Percentiles rank a stretch among this genome's conserved stretches.
Evolutionary conservation across 176 grass and related monocot species (phyloP).

Genomic region (Bothriochloa decipiens): DNA sequence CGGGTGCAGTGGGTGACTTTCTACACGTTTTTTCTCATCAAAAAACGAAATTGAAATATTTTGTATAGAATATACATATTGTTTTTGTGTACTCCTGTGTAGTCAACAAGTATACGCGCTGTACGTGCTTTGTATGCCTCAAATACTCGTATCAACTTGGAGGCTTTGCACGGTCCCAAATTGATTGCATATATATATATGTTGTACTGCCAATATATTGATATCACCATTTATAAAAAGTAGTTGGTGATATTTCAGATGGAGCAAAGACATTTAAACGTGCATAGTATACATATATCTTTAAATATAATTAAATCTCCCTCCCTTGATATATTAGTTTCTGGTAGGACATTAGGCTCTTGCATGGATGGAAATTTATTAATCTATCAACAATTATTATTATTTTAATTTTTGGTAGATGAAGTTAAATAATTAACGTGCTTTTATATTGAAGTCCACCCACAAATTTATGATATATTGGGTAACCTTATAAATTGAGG

Average conservation of each 20-base stretch:
- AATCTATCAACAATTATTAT: neutral
- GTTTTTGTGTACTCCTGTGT: neutral
- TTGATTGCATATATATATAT: constrained; percentile 7
- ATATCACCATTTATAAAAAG: constrained; percentile 21
- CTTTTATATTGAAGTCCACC: neutral
- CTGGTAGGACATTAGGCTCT: neutral
- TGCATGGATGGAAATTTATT: neutral
- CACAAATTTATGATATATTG: constrained; percentile 25
- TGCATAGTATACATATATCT: neutral
- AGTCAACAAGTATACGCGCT: constrained; percentile 12
- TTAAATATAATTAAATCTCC: too few species aligned
- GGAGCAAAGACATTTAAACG: constrained; percentile 12
- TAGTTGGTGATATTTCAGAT: constrained; percentile 23
- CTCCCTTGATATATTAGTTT: neutral
- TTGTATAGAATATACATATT: neutral
- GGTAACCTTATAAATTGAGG: constrained; percentile 18
- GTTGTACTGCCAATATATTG: constrained; percentile 14
- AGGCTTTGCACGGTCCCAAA: neutral
- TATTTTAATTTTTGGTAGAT: neutral
- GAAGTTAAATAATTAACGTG: neutral
- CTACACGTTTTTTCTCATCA: neutral
- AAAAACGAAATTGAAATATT: neutral
- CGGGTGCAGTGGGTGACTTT: neutral
- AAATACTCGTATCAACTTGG: neutral
- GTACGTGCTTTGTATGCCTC: constrained; percentile 1